Base-by-base conservation (phyloP, 768 basidiomycete species). In the Collybia nuda region DNA sequence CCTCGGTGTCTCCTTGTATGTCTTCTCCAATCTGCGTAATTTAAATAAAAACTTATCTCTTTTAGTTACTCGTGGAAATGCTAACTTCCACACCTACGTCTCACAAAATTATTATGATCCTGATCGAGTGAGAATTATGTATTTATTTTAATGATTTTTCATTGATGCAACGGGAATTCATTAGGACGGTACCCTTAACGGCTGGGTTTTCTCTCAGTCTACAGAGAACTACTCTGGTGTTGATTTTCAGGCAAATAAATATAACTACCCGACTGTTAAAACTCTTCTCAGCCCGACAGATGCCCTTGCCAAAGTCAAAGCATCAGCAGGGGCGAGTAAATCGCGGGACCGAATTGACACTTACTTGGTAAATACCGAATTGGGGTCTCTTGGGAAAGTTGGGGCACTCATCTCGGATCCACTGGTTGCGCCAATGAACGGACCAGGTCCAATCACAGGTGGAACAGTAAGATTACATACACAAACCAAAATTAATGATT, bases 31-130 rank as follows among this genome's bases (percentile, higher is more conserved):
- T 40, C 32, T 22, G 7, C 7, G 3, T 3, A 26, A 7, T 4
- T 23, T 9, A 15, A 29, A 17, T 9, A 12, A 9, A 22, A 22
- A 40, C 26, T 18, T 49, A 18, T 18, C 29, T 19, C 47, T 1
- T 8, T 21, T 18, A 67, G 66, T 69, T 40, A 68, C 68, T 1
- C 67, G 68, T 53, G 68, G 68, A 55, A 69, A 69, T 55, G 60
- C 63, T 3, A 68, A 69, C 48, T 69, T 69, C 62, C 68, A 68
- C 43, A 64, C 68, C 4, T 69, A 55, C 49, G 67, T 69, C 6
- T 66, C 66, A 32, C 60, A 64, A 40, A 69, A 69, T 41, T 69
- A 67, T 47, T 67, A 68, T 49, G 67, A 69, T 45, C 62, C 67
- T 5, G 62, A 67, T 48, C 59, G 66, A 55, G 60, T 61, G 12